phyloP scores from a whole-genome alignment of 2,329 filamentous ascomycete species.

The Ophiostoma piceae region DNA sequence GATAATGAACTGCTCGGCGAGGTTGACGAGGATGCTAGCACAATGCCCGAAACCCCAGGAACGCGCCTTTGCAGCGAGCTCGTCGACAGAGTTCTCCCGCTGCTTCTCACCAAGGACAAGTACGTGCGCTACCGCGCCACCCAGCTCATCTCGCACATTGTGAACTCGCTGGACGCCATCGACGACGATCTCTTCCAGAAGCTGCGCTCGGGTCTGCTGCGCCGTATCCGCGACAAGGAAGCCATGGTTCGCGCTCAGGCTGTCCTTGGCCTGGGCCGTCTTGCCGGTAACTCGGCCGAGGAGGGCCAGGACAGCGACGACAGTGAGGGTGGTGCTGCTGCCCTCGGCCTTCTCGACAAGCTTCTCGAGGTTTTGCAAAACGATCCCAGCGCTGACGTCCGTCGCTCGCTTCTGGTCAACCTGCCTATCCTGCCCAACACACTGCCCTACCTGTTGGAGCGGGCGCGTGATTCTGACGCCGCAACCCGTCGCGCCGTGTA shows the following conservation, averaged over 20 bases:
- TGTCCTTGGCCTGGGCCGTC: slow-evolving; percentile 77
- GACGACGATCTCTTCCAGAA: slow-evolving; percentile 87
- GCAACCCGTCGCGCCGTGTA: slow-evolving; percentile 82
- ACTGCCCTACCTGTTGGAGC: slow-evolving; percentile 80
- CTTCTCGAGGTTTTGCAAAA: slow-evolving; percentile 86
- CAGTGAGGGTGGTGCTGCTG: slow-evolving; percentile 58
- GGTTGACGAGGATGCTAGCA: slow-evolving; percentile 62
- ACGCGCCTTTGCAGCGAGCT: slow-evolving; percentile 71
- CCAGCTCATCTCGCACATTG: slow-evolving; percentile 82
- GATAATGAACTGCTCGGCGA: slow-evolving; percentile 64
- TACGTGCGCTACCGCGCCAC: slow-evolving; percentile 83
- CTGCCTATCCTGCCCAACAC: slow-evolving; percentile 80
- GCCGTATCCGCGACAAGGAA: slow-evolving; percentile 89
- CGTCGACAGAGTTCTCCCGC: slow-evolving; percentile 65
- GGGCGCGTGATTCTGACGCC: slow-evolving; percentile 82
- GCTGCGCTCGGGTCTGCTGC: slow-evolving; percentile 71
- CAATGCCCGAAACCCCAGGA: slow-evolving; percentile 76
- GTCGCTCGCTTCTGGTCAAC: slow-evolving; percentile 81
- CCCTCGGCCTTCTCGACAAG: slow-evolving; percentile 70
- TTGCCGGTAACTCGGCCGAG: slow-evolving; percentile 73
- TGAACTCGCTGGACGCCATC: slow-evolving; percentile 87
- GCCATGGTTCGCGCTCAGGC: slow-evolving; percentile 87
- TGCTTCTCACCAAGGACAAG: slow-evolving; percentile 87
- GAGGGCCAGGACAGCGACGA: slow-evolving; percentile 65
- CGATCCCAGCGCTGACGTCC: slow-evolving; percentile 88